Evolutionary conservation across 2,329 filamentous ascomycete species (phyloP).

Genomic region (Phoma herbarum): DNA sequence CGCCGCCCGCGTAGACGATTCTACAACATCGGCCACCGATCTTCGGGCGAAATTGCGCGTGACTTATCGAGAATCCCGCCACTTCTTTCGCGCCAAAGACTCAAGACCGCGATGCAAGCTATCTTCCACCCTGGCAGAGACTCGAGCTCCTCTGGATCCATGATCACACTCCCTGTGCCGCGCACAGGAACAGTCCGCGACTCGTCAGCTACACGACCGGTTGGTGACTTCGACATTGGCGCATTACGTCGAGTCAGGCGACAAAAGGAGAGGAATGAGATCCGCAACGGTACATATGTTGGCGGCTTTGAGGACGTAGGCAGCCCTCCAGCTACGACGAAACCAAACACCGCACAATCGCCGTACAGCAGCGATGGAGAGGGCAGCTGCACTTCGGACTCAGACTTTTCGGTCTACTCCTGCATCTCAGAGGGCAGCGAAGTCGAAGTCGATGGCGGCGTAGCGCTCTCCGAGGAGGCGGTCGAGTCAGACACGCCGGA

Average conservation of each 20-base stretch:
- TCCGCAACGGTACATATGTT: slow-evolving; percentile 29
- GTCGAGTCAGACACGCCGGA: slow-evolving; percentile 58
- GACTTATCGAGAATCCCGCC: slow-evolving; percentile 28
- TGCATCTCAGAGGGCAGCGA: slow-evolving; percentile 47
- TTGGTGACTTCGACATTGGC: slow-evolving; percentile 40
- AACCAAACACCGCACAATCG: not conserved
- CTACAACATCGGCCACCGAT: slow-evolving; percentile 41
- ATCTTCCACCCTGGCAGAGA: slow-evolving; percentile 42
- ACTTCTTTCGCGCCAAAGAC: slow-evolving; percentile 33
- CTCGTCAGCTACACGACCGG: slow-evolving; percentile 8
- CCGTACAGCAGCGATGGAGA: slow-evolving; percentile 2
- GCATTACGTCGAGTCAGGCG: slow-evolving; percentile 37
- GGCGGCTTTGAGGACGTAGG: slow-evolving; percentile 29
- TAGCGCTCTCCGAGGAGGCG: slow-evolving; percentile 66
- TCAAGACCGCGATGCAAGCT: slow-evolving; percentile 41
- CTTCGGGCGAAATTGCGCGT: slow-evolving; percentile 32
- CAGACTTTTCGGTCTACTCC: slow-evolving; percentile 36
- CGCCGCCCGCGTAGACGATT: slow-evolving; percentile 38
- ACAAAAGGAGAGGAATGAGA: slow-evolving; percentile 38
- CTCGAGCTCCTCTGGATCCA: slow-evolving; percentile 44
- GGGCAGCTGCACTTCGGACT: slow-evolving; percentile 23
- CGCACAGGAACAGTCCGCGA: slow-evolving; percentile 38
- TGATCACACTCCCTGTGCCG: slow-evolving; percentile 45
- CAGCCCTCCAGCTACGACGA: not conserved
- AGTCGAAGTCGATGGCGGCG: slow-evolving; percentile 60